Evolutionary conservation across 106 monocot genomes (phyloP).

Genomic region (Apostasia shenzhenica): DNA sequence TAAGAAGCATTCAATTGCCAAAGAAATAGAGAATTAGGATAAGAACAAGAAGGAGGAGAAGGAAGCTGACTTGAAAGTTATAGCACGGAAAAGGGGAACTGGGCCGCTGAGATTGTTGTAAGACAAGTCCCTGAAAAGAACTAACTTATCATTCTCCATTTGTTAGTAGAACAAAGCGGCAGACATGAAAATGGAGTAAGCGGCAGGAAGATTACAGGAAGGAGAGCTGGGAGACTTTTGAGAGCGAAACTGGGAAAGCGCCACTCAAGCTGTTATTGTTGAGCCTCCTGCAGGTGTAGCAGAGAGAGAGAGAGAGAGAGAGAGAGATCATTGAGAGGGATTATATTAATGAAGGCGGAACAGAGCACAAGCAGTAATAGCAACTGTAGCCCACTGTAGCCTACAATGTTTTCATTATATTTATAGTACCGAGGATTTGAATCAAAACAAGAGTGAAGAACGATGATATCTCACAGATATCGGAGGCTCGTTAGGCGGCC

Average conservation of each 20-base stretch:
- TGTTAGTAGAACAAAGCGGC: background rate
- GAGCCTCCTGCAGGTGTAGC: conserved; percentile 47
- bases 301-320: conserved; percentile 6
- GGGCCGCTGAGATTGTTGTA: conserved; percentile 95
- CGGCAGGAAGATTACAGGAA: conserved; percentile 48
- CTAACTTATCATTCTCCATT: background rate
- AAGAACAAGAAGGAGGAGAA: background rate
- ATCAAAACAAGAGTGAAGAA: background rate
- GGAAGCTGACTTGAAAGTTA: conserved; percentile 74
- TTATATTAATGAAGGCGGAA: conserved; percentile 1
- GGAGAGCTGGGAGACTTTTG: conserved; percentile 66
- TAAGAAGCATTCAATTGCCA: background rate
- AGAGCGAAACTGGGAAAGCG: conserved; percentile 57
- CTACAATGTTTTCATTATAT: background rate
- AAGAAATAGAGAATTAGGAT: conserved; percentile 1
- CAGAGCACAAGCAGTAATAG: background rate
- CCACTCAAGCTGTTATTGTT: conserved; percentile 96
- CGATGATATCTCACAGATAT: conserved; percentile 55
- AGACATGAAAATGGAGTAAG: background rate
- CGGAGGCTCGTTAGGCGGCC: conserved; percentile 59
- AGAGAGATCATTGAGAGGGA: background rate
- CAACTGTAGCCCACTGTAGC: background rate
- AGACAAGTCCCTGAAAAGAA: conserved; percentile 73
- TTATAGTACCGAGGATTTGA: background rate
- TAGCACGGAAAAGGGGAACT: conserved; percentile 64